A percentile compares a stretch with the other conserved stretches of the same genome.
These are phyloP conservation scores for Metschnikowia peoriensis DNA, from an alignment of 805 yeast species.

Conservation along the genomic window DNA sequence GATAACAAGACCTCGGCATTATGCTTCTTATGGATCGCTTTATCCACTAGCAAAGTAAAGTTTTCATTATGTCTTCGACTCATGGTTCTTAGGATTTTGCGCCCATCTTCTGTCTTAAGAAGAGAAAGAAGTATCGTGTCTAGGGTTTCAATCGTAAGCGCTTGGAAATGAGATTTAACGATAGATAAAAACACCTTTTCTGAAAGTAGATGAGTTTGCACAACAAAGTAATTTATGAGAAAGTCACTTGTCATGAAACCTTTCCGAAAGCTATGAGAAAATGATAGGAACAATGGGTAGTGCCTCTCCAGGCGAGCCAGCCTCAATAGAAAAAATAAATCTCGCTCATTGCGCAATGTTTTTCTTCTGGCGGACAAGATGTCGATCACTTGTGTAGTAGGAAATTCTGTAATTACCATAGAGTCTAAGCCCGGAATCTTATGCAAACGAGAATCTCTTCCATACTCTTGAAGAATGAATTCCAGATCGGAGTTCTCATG, in stretches of 20 bases:
- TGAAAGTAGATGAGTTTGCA: slow-evolving; percentile 1
- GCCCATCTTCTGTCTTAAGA: slow-evolving; percentile 2
- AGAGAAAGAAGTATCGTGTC: not conserved
- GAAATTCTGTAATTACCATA: not conserved
- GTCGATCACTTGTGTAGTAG: not conserved
- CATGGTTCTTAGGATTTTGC: slow-evolving; percentile 4
- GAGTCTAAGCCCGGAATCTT: slow-evolving; percentile 7
- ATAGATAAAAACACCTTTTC: not conserved
- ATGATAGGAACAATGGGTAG: slow-evolving; percentile 3
- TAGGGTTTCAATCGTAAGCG: not conserved
- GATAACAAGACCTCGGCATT: not conserved
- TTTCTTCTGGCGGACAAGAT: slow-evolving; percentile 1
- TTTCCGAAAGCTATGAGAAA: slow-evolving; percentile 2
- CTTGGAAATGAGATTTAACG: not conserved
- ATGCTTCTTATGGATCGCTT: not conserved
- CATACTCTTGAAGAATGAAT: not conserved
- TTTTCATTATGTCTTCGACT: slow-evolving; percentile 1
- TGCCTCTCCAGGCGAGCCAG: not conserved
- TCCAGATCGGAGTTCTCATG: not conserved
- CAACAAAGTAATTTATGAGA: slow-evolving; percentile 3
- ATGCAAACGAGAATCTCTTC: slow-evolving; percentile 2
- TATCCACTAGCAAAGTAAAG: not conserved
- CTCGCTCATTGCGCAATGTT: slow-evolving; percentile 9
- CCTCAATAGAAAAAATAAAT: slow-evolving; percentile 2
- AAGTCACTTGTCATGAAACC: slow-evolving; percentile 4